Evolutionary conservation across 2,329 filamentous ascomycete species (phyloP).

Genomic region (Geosmithia morbida): DNA sequence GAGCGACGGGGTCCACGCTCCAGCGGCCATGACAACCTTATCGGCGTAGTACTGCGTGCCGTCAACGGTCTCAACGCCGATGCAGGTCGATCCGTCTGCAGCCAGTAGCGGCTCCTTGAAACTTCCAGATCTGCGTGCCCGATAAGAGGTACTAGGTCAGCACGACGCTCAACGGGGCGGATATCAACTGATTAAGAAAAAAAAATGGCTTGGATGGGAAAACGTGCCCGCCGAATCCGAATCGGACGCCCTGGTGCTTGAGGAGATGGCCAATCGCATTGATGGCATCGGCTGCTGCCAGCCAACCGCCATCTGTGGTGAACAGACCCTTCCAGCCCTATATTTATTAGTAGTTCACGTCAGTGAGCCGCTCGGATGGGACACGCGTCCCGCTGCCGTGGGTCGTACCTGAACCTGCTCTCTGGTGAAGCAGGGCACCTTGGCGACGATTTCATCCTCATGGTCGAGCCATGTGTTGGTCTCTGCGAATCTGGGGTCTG

Average conservation of each 20-base stretch:
- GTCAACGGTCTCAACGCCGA: slow-evolving; percentile 17
- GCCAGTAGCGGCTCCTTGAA: slow-evolving; percentile 26
- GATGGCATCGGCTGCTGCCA: slow-evolving; percentile 30
- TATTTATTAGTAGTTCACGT: neutral
- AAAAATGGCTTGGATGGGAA: neutral
- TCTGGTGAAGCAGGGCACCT: slow-evolving; percentile 20
- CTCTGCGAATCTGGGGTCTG: slow-evolving; percentile 15
- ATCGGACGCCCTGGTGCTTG: slow-evolving; percentile 20
- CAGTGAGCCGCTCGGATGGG: neutral
- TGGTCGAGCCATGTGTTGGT: slow-evolving; percentile 25
- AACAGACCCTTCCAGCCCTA: slow-evolving; percentile 30
- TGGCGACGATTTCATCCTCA: slow-evolving; percentile 26
- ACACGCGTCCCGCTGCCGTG: neutral
- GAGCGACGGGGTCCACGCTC: slow-evolving; percentile 18
- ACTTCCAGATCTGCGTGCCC: slow-evolving; percentile 18
- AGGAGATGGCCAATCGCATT: slow-evolving; percentile 26
- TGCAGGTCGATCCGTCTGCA: slow-evolving; percentile 17
- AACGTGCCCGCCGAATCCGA: slow-evolving; percentile 21
- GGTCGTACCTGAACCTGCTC: slow-evolving; percentile 21
- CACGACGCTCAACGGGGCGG: too few species aligned
- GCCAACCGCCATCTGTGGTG: slow-evolving; percentile 27
- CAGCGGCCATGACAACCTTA: slow-evolving; percentile 26
- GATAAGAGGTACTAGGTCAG: too few species aligned
- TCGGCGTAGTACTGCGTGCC: slow-evolving; percentile 25
- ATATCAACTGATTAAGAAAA: too few species aligned